phyloP scores from a whole-genome alignment of 148 eudicot genomes.

The Salicornia ramosissima region DNA sequence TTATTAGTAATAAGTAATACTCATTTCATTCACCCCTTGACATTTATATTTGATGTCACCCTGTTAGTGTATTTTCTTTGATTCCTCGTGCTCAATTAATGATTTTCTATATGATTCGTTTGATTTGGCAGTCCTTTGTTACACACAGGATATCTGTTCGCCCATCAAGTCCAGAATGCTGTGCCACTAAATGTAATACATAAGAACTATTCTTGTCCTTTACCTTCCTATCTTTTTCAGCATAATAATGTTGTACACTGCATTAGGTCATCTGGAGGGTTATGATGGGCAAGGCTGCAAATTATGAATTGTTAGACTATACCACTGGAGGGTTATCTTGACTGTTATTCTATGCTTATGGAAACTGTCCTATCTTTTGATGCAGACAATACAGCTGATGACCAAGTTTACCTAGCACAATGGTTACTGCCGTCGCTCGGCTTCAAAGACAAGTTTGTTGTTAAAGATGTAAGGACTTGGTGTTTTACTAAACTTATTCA shows the following conservation, averaged over 20 bases:
- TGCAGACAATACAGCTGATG: constrained; percentile 41
- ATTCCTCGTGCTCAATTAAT: constrained; percentile 4
- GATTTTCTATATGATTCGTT: constrained; percentile 15
- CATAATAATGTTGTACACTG: background rate
- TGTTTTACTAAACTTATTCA: background rate
- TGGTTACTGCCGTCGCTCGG: constrained; percentile 78
- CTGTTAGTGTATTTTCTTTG: constrained; percentile 1
- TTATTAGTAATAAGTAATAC: too few relatives aligned
- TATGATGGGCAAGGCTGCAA: background rate
- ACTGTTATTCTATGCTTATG: background rate
- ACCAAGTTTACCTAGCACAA: constrained; percentile 41
- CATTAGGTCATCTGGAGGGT: background rate
- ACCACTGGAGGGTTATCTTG: background rate
- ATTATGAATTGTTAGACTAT: background rate
- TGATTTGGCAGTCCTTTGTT: constrained; percentile 61
- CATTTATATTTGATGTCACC: background rate
- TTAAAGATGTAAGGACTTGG: constrained; percentile 45
- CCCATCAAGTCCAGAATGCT: constrained; percentile 40
- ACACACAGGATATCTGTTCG: constrained; percentile 66
- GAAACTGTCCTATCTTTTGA: background rate
- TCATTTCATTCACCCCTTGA: background rate
- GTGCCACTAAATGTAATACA: constrained; percentile 17
- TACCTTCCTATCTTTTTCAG: constrained; percentile 2
- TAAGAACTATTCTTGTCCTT: constrained; percentile 12
- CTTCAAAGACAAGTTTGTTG: constrained; percentile 49